Evolutionary conservation across 345 rosid genomes (phyloP).

Genomic region (Hypericum perforatum): DNA sequence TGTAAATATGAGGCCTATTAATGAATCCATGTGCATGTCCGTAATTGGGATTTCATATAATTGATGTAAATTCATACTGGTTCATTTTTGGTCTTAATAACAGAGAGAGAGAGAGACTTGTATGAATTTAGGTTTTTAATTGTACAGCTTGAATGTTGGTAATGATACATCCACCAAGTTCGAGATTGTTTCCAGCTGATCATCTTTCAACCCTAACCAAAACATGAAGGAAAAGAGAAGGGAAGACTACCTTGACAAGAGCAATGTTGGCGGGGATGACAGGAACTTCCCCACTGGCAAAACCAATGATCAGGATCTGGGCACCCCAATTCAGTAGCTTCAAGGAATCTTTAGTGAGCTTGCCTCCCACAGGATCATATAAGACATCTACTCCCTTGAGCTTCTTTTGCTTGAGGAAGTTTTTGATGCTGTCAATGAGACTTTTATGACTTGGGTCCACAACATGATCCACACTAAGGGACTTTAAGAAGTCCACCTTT

Average conservation of each 20-base stretch:
- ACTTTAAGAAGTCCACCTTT: conserved; percentile 60
- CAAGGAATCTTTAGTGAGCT: conserved; percentile 58
- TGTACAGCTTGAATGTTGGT: no score
- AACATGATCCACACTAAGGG: conserved; percentile 75
- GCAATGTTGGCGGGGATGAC: conserved; percentile 78
- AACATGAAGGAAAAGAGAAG: not conserved
- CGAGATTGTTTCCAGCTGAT: no score
- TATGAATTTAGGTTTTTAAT: no score
- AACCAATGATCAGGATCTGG: conserved; percentile 78
- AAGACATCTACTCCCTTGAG: conserved; percentile 80
- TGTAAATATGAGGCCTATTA: not conserved
- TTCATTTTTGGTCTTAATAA: no score
- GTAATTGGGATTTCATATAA: no score
- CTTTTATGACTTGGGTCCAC: conserved; percentile 59
- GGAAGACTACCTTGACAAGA: conserved; percentile 64
- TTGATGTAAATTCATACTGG: no score
- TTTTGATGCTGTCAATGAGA: conserved; percentile 57
- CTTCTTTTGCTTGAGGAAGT: conserved; percentile 57
- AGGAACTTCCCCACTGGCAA: conserved; percentile 87
- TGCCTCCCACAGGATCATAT: conserved; percentile 90
- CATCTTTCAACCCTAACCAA: not conserved
- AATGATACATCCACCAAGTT: no score
- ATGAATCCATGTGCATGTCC: no score
- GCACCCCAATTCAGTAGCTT: conserved; percentile 93
- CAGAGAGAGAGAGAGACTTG: no score